These are phyloP conservation scores for Venustampulla echinocandica DNA, from an alignment of 495 filamentous ascomycete genomes.

Conservation along the genomic window DNA sequence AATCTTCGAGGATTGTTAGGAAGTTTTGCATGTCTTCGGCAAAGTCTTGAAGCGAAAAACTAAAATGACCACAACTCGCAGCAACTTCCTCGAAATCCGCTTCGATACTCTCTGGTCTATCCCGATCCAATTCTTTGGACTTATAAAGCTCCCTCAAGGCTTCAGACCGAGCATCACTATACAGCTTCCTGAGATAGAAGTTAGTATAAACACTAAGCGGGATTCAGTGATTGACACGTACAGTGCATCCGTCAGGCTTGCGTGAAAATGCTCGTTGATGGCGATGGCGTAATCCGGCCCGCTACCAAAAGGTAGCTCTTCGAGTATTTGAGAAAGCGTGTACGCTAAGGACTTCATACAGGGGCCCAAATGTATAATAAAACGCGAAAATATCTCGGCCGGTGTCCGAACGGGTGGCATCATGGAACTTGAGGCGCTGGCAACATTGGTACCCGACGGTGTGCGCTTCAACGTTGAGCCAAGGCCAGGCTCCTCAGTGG, in stretches of 20 bases:
- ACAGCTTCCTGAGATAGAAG: constrained; percentile 41
- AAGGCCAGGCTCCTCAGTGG: constrained; percentile 30
- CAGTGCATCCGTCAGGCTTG: constrained; percentile 70
- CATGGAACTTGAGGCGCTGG: constrained; percentile 16
- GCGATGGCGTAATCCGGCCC: constrained; percentile 56
- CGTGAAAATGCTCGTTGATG: constrained; percentile 67
- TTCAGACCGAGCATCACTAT: constrained; percentile 60
- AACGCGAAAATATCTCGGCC: constrained; percentile 76
- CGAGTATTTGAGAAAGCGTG: constrained; percentile 79
- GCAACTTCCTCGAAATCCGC: constrained; percentile 95
- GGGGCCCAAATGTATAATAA: constrained; percentile 80
- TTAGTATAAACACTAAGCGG: background rate
- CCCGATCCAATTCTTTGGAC: constrained; percentile 56
- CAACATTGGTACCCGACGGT: background rate
- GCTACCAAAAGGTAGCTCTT: constrained; percentile 72
- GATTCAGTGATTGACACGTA: constrained; percentile 1
- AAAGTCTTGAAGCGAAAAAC: constrained; percentile 78
- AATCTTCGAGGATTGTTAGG: constrained; percentile 73
- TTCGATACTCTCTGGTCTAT: constrained; percentile 60
- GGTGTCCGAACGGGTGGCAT: constrained; percentile 40
- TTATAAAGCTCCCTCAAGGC: constrained; percentile 73
- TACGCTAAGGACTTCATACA: constrained; percentile 93
- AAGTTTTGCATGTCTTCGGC: constrained; percentile 80
- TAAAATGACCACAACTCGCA: constrained; percentile 91
- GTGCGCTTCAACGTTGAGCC: background rate